Conservation (phyloP, 306 rosid species). For the Quercus mongolica region DNA sequence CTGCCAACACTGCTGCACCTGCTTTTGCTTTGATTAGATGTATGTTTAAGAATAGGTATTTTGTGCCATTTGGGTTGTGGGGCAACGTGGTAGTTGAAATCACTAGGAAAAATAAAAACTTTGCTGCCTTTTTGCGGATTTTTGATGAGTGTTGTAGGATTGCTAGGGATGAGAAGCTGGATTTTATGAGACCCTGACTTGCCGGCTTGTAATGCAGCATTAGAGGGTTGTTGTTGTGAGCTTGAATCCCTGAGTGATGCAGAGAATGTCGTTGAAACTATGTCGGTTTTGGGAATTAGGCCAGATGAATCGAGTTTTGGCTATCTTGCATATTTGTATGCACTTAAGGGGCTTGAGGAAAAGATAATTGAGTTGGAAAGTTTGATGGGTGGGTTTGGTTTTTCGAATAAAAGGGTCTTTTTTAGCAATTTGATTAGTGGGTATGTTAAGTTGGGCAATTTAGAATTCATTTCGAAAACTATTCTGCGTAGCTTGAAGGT, state of each 20-base stretch:
- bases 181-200: conserved; percentile 70
- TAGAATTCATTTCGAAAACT: conserved; percentile 55
- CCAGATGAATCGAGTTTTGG: conserved; percentile 82
- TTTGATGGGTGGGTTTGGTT: conserved; percentile 63
- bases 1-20: conserved; percentile 72
- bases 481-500: conserved; percentile 52
- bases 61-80: conserved; percentile 68
- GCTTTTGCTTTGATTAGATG: conserved; percentile 70
- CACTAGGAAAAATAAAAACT: conserved; percentile 45
- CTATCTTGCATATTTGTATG: conserved; percentile 81
- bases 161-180: conserved; percentile 68
- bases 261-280: conserved; percentile 58
- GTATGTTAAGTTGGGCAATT: conserved; percentile 62
- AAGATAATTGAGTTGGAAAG: conserved; percentile 58
- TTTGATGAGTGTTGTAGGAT: conserved; percentile 74
- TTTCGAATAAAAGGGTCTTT: conserved; percentile 33
- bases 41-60: conserved; percentile 66
- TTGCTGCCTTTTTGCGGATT: conserved; percentile 53
- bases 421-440: conserved; percentile 61
- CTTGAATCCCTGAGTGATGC: conserved; percentile 73
- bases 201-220: conserved; percentile 77
- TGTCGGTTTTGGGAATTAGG: conserved; percentile 56
- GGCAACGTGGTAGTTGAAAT: conserved; percentile 65
- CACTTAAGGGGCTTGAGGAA: conserved; percentile 60
- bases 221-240: conserved; percentile 72